These are phyloP conservation scores for Cryomyces antarcticus DNA, from an alignment of 495 filamentous ascomycete genomes.

Conservation along the genomic window DNA sequence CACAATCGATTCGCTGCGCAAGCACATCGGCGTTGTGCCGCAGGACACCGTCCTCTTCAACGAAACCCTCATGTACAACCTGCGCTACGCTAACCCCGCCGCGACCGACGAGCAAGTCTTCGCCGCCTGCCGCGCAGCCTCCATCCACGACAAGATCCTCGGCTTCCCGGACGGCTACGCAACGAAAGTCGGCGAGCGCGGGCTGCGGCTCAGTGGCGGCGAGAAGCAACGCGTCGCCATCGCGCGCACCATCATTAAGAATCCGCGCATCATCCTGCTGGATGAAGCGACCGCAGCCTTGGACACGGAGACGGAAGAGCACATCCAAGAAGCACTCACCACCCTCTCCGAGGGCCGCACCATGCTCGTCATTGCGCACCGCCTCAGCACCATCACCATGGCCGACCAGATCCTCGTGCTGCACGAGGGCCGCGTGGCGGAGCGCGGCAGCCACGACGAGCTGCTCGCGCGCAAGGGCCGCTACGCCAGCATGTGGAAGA, in stretches of 20 bases:
- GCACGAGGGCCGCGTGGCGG: conserved; percentile 60
- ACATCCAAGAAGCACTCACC: conserved; percentile 73
- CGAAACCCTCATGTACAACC: conserved; percentile 89
- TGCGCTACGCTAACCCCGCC: conserved; percentile 76
- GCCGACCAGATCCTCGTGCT: conserved; percentile 93
- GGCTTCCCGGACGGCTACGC: conserved; percentile 81
- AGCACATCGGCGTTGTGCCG: conserved; percentile 83
- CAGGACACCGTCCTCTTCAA: conserved; percentile 97
- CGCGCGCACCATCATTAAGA: conserved; percentile 87
- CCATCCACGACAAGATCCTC: conserved; percentile 90
- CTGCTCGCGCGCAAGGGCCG: conserved; percentile 56
- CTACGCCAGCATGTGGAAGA: conserved; percentile 89
- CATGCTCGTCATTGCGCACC: conserved; percentile 68
- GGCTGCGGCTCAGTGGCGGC: conserved; percentile 76
- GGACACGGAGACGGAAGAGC: conserved; percentile 87
- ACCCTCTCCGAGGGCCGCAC: conserved; percentile 69
- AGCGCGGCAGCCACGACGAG: conserved; percentile 73
- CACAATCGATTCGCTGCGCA: conserved; percentile 82
- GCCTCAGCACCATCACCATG: conserved; percentile 80
- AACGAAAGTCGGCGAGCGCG: conserved; percentile 88
- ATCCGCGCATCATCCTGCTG: conserved; percentile 85
- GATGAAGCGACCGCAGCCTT: conserved; percentile 94
- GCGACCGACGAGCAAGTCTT: conserved; percentile 76
- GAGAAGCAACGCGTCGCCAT: conserved; percentile 97
- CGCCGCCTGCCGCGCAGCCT: conserved; percentile 75